A percentile compares a stretch with the other conserved stretches of the same genome.
Conservation (phyloP, 2,329 filamentous ascomycete species). For the Diplodia seriata region DNA sequence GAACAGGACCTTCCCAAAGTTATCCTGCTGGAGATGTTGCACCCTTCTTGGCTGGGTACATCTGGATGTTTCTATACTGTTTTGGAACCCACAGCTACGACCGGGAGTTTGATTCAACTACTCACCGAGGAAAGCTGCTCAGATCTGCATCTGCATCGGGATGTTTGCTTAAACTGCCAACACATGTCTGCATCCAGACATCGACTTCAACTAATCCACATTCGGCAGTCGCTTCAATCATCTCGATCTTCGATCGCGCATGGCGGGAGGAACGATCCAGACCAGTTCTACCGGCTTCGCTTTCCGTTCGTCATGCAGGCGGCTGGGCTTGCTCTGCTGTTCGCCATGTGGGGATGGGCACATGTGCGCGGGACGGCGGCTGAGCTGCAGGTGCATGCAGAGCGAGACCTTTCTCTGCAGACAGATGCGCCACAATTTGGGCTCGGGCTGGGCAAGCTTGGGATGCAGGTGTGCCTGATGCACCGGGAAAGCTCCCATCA, state of each 20-base stretch:
- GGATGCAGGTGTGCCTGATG: slow-evolving; percentile 13
- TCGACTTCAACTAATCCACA: neutral
- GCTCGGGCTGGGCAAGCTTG: neutral
- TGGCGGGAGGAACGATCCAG: neutral
- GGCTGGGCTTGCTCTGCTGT: neutral
- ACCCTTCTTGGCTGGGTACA: no score
- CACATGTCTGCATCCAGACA: no score
- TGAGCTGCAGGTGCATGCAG: neutral
- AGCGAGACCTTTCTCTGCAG: neutral
- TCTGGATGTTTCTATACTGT: no score
- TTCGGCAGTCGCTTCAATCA: neutral
- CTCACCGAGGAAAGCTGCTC: no score
- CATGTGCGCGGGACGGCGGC: neutral
- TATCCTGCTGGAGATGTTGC: no score
- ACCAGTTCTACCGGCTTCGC: neutral
- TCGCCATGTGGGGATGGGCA: neutral
- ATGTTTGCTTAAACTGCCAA: no score
- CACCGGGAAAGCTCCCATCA: slow-evolving; percentile 3
- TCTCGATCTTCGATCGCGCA: neutral
- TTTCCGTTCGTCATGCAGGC: neutral
- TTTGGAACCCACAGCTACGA: no score
- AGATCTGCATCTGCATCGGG: no score
- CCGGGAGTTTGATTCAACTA: no score
- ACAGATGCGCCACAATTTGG: neutral
- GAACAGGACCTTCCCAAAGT: no score